Base-by-base conservation (phyloP, 75 land plant genomes). In the Sequoia sempervirens region DNA sequence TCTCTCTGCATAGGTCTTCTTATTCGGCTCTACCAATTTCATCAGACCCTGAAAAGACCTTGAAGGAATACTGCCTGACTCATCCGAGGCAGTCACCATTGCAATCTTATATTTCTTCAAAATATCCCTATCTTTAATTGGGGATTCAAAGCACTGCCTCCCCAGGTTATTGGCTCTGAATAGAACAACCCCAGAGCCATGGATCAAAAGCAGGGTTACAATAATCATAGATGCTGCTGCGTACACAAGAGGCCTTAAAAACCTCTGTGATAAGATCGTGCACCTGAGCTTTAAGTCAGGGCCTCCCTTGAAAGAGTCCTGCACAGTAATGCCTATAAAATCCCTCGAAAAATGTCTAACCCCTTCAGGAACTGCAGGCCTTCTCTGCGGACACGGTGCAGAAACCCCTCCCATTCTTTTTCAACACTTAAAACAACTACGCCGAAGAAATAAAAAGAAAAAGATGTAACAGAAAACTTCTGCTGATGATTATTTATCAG, bases 131-230 rank as follows among this genome's bases (percentile, higher is more conserved):
- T 26, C 53, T n/a, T 26, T 72, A 46, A 38, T 40, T 34, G 87
- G 82, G 15, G 36, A 11, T 70, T 70, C 73, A 70, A 70, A 12
- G 82, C 94, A 93, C 58, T 81, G 84, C 10, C 94, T 89, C 54
- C 94, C 94, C 75, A 93, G 85, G 79, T 80, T 83, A 84, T 93
- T 93, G 70, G 94, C 94, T 81, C 91, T 92, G 43, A 82, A 80
- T 75, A 92, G 88, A 53, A 93, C 50, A 38, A 83, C 32, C 43
- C 89, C 86, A 50, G 87, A 85, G 56, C 80, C 80, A 78, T 78
- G 46, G 45, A 78, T 45, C 80, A 78, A 45, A 0, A 78, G 40
- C 11, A 78, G 50, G 80, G 80, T 41, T 45, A 45, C 80, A 26
- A 78, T 78, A 45, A 20, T 15, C n/a, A 78, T 20, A 78, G 80